Percentiles rank a stretch among this genome's conserved stretches.
Conservation (phyloP, 176 grass and related monocot species). For the Oryza longistaminata region DNA sequence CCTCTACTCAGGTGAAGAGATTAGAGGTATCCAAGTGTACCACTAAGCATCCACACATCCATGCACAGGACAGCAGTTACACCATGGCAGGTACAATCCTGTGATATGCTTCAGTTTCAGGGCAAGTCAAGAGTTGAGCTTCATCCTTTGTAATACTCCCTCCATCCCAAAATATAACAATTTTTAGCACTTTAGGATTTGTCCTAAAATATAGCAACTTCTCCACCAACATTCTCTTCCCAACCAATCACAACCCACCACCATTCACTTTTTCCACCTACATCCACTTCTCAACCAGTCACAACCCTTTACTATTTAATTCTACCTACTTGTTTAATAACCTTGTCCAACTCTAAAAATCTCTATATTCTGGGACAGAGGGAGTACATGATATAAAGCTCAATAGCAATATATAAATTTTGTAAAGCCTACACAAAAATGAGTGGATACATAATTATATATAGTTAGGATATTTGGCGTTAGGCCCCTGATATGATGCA, state of each 20-base stretch:
- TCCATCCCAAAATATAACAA: too few relatives aligned
- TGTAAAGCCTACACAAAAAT: neutral
- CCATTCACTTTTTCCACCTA: too few relatives aligned
- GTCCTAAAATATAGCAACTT: too few relatives aligned
- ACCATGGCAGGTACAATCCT: neutral
- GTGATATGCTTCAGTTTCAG: neutral
- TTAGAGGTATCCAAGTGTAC: neutral
- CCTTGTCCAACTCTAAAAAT: too few relatives aligned
- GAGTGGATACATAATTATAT: neutral
- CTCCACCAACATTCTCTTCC: too few relatives aligned
- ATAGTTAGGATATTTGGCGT: neutral
- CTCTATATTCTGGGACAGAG: too few relatives aligned
- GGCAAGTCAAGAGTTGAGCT: neutral
- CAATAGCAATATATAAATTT: neutral
- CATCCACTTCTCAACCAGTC: too few relatives aligned
- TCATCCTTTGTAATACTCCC: neutral
- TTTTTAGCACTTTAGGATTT: too few relatives aligned
- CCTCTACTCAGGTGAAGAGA: neutral
- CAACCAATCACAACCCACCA: too few relatives aligned
- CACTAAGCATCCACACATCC: neutral
- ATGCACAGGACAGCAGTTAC: neutral
- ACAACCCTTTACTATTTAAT: too few relatives aligned
- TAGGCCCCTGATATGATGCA: neutral
- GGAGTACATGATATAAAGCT: neutral
- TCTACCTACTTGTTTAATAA: too few relatives aligned